Base-by-base conservation (phyloP, 129 eudicot genomes). In the Artemisia argyi region DNA sequence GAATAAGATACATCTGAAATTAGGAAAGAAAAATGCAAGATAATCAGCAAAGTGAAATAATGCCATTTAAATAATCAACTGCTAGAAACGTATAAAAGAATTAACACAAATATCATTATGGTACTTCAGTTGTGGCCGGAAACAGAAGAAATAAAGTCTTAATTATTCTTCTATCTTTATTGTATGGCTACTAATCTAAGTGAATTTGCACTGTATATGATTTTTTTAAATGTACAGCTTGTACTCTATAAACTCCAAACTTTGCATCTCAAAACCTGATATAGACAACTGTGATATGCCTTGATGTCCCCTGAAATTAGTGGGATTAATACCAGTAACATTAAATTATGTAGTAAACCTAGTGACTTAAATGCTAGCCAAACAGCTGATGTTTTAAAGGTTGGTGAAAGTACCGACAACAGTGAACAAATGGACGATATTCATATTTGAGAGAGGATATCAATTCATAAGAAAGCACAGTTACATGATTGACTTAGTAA, bases 1-100 rank as follows among this genome's bases (percentile, higher is more conserved):
- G 99, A 95, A 74, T 95, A 95, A 48, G 97, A 86, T 63, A 69
- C 74, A 60, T 95, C 99, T 95, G 87, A 18, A 59, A 47, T 14
- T 11, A 69, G 35, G 61, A 71, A 50, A 46, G 19, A 59, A 16
- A 60, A 11, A 72, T 72, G 30, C 67, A 79, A 47, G 24, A 57
- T 58, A 49, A 48, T 82, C 20, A 58, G 46, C 61, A 76, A 39
- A 14, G 20, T 35, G 61, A 73, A 74, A 42, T 2, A 50, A 73
- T n/a, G 73, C 62, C 39, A 30, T 1, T 12, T 17, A n/a, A 3
- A 57, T 7, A 2, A 47, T 16, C 11, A 52, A 30, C 71, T 20
- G 22, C 50, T 53, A 52, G 17, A 13, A 52, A 63, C 46, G 46
- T 7, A 63, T 35, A 63, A 5, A 7, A 62, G 3, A 17, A 26